Evolutionary conservation across 2,329 filamentous ascomycete species (phyloP).

Genomic region (Exophiala viscosa): DNA sequence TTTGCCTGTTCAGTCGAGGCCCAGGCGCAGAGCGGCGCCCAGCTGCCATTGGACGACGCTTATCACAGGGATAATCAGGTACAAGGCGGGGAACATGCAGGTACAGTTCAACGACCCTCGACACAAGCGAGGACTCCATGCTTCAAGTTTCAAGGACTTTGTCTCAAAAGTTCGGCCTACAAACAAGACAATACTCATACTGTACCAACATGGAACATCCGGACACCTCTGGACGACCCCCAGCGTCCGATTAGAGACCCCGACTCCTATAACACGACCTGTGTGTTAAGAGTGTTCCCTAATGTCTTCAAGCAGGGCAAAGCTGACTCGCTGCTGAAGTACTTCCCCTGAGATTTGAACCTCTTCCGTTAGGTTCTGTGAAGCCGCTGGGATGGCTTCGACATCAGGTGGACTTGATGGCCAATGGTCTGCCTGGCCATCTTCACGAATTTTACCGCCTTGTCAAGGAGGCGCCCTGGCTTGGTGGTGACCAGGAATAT

Average conservation of each 20-base stretch:
- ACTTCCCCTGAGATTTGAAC: constrained; percentile 36
- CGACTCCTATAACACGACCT: constrained; percentile 15
- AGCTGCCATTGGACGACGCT: not conserved
- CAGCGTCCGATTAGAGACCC: constrained; percentile 4
- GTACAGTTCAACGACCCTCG: constrained; percentile 2
- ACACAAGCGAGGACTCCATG: not conserved
- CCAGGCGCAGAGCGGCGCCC: not conserved
- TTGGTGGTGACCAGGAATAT: constrained; percentile 52
- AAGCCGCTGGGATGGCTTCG: constrained; percentile 51
- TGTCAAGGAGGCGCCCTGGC: constrained; percentile 51
- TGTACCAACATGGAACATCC: constrained; percentile 8
- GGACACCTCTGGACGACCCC: constrained; percentile 13
- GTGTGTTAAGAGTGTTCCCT: constrained; percentile 2
- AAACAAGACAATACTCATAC: not conserved
- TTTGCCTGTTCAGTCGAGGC: not conserved
- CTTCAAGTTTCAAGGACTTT: not conserved
- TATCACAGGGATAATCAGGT: not conserved
- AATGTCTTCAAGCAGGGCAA: not conserved
- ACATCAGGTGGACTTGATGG: constrained; percentile 49
- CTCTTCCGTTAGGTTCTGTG: constrained; percentile 49
- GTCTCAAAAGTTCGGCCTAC: constrained; percentile 6
- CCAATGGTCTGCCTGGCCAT: constrained; percentile 53
- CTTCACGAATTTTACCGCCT: constrained; percentile 55
- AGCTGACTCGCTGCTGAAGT: constrained; percentile 23
- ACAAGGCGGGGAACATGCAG: constrained; percentile 13